phyloP scores from a whole-genome alignment of 2,329 filamentous ascomycete genomes.

The Aspergillaceae sp. region DNA sequence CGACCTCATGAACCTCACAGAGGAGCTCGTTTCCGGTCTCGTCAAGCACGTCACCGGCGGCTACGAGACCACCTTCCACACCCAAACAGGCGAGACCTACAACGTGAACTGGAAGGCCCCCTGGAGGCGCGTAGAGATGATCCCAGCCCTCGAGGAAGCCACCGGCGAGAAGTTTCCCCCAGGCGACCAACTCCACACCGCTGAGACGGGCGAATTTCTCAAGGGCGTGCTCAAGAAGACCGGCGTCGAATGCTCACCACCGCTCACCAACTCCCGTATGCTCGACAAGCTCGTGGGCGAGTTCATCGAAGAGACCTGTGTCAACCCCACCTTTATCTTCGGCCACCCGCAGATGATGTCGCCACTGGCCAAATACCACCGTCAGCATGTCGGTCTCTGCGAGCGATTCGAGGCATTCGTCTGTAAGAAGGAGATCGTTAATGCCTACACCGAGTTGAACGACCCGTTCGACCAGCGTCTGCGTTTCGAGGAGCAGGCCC shows the following conservation, averaged over 20 bases:
- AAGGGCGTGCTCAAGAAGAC: conserved; percentile 76
- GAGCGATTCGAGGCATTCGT: conserved; percentile 98
- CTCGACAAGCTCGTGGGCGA: conserved; percentile 90
- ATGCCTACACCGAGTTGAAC: conserved; percentile 97
- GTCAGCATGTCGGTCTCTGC: conserved; percentile 70
- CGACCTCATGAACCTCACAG: conserved; percentile 82
- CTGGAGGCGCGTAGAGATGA: conserved; percentile 94
- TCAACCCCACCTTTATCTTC: conserved; percentile 87
- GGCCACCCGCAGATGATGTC: conserved; percentile 87
- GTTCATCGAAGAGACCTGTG: conserved; percentile 86
- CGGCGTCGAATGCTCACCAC: conserved; percentile 80
- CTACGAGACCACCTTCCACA: conserved; percentile 79
- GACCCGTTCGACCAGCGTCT: conserved; percentile 90
- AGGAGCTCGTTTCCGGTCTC: conserved; percentile 82
- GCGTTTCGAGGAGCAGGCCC: conserved; percentile 88
- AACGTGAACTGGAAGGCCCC: conserved; percentile 94
- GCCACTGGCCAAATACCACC: conserved; percentile 91
- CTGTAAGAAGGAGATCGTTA: conserved; percentile 92
- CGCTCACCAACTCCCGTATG: conserved; percentile 89
- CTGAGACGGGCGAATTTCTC: conserved; percentile 83
- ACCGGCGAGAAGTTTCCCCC: conserved; percentile 91
- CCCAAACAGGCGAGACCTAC: conserved; percentile 74
- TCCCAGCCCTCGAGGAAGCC: conserved; percentile 79
- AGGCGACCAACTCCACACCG: conserved; percentile 78
- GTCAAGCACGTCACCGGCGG: conserved; percentile 83